Evolutionary conservation across 208 protist species (phyloP), one percentile per base, ranked within the genome.

Genomic region (Herpetomonas muscarum): DNA sequence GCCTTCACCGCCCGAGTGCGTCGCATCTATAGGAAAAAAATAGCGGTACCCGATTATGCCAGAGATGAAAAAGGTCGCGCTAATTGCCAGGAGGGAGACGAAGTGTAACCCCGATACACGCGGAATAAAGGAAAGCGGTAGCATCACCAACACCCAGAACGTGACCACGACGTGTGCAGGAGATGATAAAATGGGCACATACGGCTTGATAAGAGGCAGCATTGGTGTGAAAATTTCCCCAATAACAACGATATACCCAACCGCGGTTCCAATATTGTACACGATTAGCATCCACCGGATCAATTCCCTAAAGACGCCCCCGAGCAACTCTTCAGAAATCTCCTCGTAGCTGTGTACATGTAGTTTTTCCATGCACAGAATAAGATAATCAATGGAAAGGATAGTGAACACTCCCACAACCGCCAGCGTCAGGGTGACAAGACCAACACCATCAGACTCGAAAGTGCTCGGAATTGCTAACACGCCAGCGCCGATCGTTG

Each of bases 221-320:
- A 87, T 71, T 5, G 71, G 75, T 0, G 61, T 58, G 41, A 85
- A 72, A 6, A 90, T 80, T 29, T 81, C 74, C 1, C 70, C 66
- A 52, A 85, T 66, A n/a, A 87, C 83, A 30, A 90, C 73, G 36
- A 85, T 76, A 48, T 87, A 85, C 12, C 83, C 72, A 7, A 67
- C 76, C 9, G 76, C 69, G 10, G 64, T 76, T 29, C 83, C 83
- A 34, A 79, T 62, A 46, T 76, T 86, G 44, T 81, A 82, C 0
- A 85, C 48, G 30, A 90, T 79, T 9, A 87, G 67, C 47, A 90
- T 79, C 74, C 79, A 85, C 22, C 79, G 79, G 55, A 79, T 78
- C 22, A 74, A 6, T 39, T 81, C 59, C 52, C 81, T 71, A 54
- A 71, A 80, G 12, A 36, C 1, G 31, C 49, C 67, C 2, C 77